Evolutionary conservation across 116 monocot genomes (phyloP).

Genomic region (Iris pallida): DNA sequence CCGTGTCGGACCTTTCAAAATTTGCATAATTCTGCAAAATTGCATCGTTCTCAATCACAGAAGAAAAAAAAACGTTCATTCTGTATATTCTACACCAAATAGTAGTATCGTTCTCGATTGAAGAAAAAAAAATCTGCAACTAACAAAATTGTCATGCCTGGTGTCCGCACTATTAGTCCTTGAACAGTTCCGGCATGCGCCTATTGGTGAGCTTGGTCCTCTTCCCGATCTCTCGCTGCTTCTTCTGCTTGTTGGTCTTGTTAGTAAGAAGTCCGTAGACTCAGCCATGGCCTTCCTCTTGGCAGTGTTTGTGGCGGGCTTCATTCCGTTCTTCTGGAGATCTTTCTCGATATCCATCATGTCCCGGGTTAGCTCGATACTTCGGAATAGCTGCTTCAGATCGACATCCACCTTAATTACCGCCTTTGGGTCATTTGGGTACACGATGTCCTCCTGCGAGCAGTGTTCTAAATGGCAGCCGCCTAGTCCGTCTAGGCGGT

Average conservation of each 20-base stretch:
- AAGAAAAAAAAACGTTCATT: too few species aligned
- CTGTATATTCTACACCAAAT: too few species aligned
- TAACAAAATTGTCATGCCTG: too few species aligned
- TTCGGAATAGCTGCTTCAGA: constrained; percentile 68
- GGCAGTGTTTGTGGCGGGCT: constrained; percentile 81
- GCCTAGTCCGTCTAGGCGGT: too few species aligned
- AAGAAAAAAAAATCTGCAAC: too few species aligned
- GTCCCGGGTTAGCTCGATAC: constrained; percentile 69
- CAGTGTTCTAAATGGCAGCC: too few species aligned
- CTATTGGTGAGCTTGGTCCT: constrained; percentile 86
- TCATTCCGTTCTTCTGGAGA: constrained; percentile 71
- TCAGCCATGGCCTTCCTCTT: constrained; percentile 60
- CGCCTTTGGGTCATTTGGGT: constrained; percentile 77
- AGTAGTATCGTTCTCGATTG: too few species aligned
- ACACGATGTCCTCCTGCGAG: constrained; percentile 88
- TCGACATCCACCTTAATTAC: constrained; percentile 75
- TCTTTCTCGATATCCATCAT: constrained; percentile 91
- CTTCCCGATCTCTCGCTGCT: constrained; percentile 50
- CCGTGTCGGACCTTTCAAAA: too few species aligned
- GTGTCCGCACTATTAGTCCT: too few species aligned
- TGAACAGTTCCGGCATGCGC: constrained; percentile 83
- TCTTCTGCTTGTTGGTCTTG: constrained; percentile 79
- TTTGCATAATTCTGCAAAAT: too few species aligned
- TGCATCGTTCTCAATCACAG: too few species aligned
- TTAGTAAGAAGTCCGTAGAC: constrained; percentile 37